Evolutionary conservation across 495 filamentous ascomycete genomes (phyloP), one percentile per base, ranked within the genome.

Genomic region (Penicillium manginii): DNA sequence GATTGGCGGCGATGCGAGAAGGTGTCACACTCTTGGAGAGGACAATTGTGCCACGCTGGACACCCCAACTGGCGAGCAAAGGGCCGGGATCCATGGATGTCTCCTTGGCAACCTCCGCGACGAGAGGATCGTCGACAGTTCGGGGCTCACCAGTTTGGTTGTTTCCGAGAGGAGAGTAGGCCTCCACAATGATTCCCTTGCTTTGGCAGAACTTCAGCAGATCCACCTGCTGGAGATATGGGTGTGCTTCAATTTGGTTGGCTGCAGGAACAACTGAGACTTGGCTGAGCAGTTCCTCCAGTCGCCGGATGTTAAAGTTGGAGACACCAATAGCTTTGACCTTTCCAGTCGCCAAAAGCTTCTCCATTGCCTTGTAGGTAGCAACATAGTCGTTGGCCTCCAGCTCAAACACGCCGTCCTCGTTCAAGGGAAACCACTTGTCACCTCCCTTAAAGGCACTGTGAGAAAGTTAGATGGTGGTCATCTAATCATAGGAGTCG

Each of bases 281-380:
- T 26, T 71, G 50, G 12, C 50, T 49, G 43, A 81, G 61, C 5
- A 83, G 68, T 21, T 77, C 64, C 26, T 80, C 73, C 2, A 84
- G 65, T 11, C 70, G 74, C n/a, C 67, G 67, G 49, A 78, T 69
- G 10, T 73, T 78, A 62, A 83, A 86, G 62, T 86, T 86, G 46
- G 79, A 83, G 17, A 86, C 78, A 12, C 84, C 83, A 55, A 91
- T 85, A 10, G 80, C 75, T 60, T 81, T 79, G 35, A 81, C 76
- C 62, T 83, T 81, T 63, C 84, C 84, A 33, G 81, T 82, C 3
- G 72, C 50, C 42, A 88, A 73, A 1, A 89, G 70, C 59, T 82
- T 79, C 39, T 83, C 78, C 81, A 86, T 83, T 42, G 84, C 85
- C 48, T 80, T 78, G 88, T 90, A 96, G 32, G 85, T 83, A 21